Evolutionary conservation across 2,329 filamentous ascomycete species (phyloP), one percentile per base, ranked within the genome.

Genomic region (Cercospora nicotianae): DNA sequence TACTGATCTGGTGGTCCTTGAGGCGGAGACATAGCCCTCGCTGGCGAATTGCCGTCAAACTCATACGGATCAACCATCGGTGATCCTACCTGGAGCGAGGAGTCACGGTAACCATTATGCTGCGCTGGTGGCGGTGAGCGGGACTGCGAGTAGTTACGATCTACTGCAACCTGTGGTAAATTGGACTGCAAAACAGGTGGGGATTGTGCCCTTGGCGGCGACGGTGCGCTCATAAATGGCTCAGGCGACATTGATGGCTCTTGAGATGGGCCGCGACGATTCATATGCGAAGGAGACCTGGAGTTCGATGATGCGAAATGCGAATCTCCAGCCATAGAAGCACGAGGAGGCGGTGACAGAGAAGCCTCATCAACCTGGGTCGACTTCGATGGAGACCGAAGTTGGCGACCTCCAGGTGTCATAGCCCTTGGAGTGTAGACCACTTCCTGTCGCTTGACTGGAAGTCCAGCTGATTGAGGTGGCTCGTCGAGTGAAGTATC

Each of bases 401-500:
- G 63, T n/a, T 57, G 18, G n/a, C 26, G 20, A 18, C 36, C 63
- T 9, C 36, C 57, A n/a, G 66, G 66, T 3, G 66, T 65, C 8
- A 45, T 26, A 5, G 66, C 60, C 23, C 66, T 31, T 5, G 66
- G 66, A 33, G 62, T 68, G 51, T 65, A 65, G n/a, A 68, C 48
- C 7, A 68, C 66, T 60, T 68, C 66, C 36, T 65, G 66, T 16
- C 63, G 63, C 59, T 68, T 68, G 51, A 59, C 13, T 2, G 66
- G 58, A 5, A 36, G 45, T 2, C 30, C 60, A 4, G 63, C 48
- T 26, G 66, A 64, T 12, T 20, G 18, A 18, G 62, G 66, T 12
- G 63, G 51, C 58, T 62, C 42, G n/a, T 68, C 66, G 16, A 53
- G 20, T 13, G 64, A 65, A 6, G 66, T 68, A 13, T 58, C 60